Percentiles rank a stretch among this genome's conserved stretches.
These are phyloP conservation scores for Fusarium torulosum DNA, from an alignment of 2,329 filamentous ascomycete species.

Conservation along the genomic window DNA sequence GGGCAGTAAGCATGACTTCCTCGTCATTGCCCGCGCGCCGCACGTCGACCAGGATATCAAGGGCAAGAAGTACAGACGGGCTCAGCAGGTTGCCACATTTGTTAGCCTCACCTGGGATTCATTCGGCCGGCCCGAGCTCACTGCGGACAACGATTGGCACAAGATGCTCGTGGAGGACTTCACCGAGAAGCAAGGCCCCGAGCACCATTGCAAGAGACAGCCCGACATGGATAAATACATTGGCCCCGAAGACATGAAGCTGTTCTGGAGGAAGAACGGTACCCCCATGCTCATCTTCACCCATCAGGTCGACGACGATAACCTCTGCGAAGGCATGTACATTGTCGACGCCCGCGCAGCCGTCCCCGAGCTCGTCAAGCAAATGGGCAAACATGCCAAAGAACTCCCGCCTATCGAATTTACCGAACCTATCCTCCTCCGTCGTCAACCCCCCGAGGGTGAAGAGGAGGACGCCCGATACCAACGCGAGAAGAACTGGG, in stretches of 20 bases:
- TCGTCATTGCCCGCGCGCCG: conserved; percentile 39
- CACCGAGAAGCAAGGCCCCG: conserved; percentile 30
- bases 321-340: conserved; percentile 43
- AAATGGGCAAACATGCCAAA: conserved; percentile 37
- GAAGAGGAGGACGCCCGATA: conserved; percentile 30
- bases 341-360: conserved; percentile 40
- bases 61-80: conserved; percentile 39
- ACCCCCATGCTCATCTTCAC: conserved; percentile 44
- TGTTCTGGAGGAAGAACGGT: conserved; percentile 43
- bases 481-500: conserved; percentile 45
- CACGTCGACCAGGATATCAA: conserved; percentile 40
- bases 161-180: conserved; percentile 42
- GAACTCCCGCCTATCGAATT: conserved; percentile 38
- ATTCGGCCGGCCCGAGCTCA: conserved; percentile 40
- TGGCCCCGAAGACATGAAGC: conserved; percentile 43
- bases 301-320: conserved; percentile 41
- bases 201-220: conserved; percentile 42
- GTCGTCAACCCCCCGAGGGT: conserved; percentile 34
- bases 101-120: conserved; percentile 37
- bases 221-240: conserved; percentile 46
- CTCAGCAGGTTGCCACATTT: conserved; percentile 40
- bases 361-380: conserved; percentile 34
- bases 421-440: conserved; percentile 33
- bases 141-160: conserved; percentile 35
- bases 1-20: conserved; percentile 41